A percentile compares a stretch with the other conserved stretches of the same genome.
Evolutionary conservation across 2,329 filamentous ascomycete genomes (phyloP).

Genomic region (Neonectria faginata): DNA sequence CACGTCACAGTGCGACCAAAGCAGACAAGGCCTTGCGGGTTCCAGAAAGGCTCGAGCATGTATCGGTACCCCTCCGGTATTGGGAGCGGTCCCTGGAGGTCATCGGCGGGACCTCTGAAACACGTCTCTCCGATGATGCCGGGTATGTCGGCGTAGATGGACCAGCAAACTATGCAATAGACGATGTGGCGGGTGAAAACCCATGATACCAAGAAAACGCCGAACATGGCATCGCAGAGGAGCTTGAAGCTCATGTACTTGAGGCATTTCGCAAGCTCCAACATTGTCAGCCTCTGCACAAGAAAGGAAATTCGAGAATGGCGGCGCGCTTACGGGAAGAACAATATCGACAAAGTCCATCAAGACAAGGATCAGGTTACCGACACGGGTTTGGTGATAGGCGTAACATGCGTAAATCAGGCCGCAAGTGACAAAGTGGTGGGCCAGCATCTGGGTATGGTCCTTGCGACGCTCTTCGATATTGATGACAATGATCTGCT

Average conservation of each 20-base stretch:
- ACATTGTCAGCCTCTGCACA: constrained; percentile 5
- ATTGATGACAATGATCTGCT: constrained; percentile 92
- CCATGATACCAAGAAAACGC: constrained; percentile 86
- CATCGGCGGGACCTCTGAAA: constrained; percentile 10
- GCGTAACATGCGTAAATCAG: constrained; percentile 85
- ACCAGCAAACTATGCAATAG: constrained; percentile 84
- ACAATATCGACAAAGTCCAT: constrained; percentile 95
- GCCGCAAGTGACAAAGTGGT: constrained; percentile 88
- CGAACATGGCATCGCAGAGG: constrained; percentile 84
- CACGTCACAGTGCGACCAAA: constrained; percentile 19
- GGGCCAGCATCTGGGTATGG: constrained; percentile 92
- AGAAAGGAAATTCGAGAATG: too few relatives aligned
- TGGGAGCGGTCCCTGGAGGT: constrained; percentile 11
- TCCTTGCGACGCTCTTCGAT: constrained; percentile 95
- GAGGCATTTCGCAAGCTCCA: constrained; percentile 87
- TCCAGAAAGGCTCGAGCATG: constrained; percentile 25
- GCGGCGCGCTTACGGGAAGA: constrained; percentile 74
- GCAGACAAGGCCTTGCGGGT: constrained; percentile 25
- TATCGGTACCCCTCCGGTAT: constrained; percentile 14
- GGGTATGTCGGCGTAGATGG: constrained; percentile 48
- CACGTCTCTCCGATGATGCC: constrained; percentile 22
- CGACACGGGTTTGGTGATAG: constrained; percentile 87
- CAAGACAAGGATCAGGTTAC: constrained; percentile 85
- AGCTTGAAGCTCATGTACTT: constrained; percentile 85
- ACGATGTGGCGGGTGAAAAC: constrained; percentile 82